Conservation (phyloP, 1,284 basidiomycete genomes). For the Ustilago hordei region DNA sequence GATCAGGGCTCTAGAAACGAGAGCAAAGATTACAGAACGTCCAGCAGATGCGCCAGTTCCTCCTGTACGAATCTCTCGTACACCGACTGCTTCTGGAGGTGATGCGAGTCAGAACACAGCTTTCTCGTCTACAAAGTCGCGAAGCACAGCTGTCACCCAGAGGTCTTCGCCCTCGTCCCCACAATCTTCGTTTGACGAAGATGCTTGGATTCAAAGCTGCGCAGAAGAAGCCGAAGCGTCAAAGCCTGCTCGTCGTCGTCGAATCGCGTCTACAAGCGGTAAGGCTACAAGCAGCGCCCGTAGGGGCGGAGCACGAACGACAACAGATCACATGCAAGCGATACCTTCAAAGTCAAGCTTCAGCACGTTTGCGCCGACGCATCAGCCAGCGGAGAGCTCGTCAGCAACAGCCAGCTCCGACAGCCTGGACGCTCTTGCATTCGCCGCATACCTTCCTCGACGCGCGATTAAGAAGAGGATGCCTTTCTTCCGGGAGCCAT, state of each 20-base stretch:
- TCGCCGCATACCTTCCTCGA: constrained; percentile 22
- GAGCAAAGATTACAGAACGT: constrained; percentile 47
- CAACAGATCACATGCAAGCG: constrained; percentile 9
- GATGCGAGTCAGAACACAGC: constrained; percentile 5
- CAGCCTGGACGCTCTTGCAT: not conserved
- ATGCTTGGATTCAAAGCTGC: constrained; percentile 48
- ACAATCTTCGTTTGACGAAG: constrained; percentile 23
- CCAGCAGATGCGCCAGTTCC: constrained; percentile 10
- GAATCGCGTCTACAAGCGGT: not conserved
- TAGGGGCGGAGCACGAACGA: constrained; percentile 13
- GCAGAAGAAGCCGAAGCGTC: constrained; percentile 33
- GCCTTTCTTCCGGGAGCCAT: constrained; percentile 44
- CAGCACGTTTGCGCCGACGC: constrained; percentile 1
- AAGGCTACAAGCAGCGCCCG: constrained; percentile 8
- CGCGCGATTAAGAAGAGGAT: constrained; percentile 21
- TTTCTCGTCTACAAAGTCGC: constrained; percentile 17
- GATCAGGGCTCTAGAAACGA: constrained; percentile 61
- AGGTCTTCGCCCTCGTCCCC: not conserved
- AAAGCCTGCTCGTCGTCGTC: constrained; percentile 17
- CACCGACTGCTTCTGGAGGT: constrained; percentile 5
- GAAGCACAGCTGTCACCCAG: constrained; percentile 10
- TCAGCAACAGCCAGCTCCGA: not conserved
- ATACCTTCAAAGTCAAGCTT: constrained; percentile 27
- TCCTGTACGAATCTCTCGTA: constrained; percentile 8
- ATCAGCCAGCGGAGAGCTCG: not conserved